Evolutionary conservation across 768 basidiomycete genomes (phyloP).

Genomic region (Tulasnella sp.): DNA sequence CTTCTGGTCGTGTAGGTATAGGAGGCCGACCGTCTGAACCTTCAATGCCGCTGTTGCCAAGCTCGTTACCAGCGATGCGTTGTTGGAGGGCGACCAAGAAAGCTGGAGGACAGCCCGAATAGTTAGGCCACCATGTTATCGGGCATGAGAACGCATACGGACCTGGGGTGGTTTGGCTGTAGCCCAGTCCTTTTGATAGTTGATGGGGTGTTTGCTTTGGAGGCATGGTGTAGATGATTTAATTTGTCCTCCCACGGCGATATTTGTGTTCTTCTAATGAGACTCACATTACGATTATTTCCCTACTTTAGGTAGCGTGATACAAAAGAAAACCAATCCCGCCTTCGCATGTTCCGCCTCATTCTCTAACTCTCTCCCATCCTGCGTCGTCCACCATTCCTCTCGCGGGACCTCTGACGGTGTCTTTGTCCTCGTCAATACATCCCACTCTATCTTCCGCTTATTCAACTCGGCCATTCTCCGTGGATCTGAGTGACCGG

Average conservation of each 20-base stretch:
- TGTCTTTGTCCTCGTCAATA: constrained; percentile 31
- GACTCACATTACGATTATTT: too few relatives aligned
- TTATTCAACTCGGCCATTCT: constrained; percentile 62
- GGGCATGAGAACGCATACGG: neutral
- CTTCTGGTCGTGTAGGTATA: constrained; percentile 12
- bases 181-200: neutral
- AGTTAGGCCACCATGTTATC: neutral
- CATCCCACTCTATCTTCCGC: constrained; percentile 61
- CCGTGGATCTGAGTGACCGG: constrained; percentile 82
- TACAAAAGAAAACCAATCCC: constrained; percentile 68
- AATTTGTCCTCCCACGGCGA: too few relatives aligned
- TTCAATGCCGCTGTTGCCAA: neutral
- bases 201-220: constrained; percentile 1
- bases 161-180: constrained; percentile 4
- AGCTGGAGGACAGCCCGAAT: neutral
- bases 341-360: constrained; percentile 68
- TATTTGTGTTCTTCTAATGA: too few relatives aligned
- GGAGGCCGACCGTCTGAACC: constrained; percentile 7
- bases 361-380: constrained; percentile 69
- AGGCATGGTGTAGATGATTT: too few relatives aligned
- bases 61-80: neutral
- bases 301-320: constrained; percentile 23
- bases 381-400: constrained; percentile 61
- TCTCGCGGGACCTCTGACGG: constrained; percentile 37
- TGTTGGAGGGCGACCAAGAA: constrained; percentile 4